Base-by-base conservation (phyloP, 1,284 basidiomycete genomes). In the Ceratobasidium sp. region DNA sequence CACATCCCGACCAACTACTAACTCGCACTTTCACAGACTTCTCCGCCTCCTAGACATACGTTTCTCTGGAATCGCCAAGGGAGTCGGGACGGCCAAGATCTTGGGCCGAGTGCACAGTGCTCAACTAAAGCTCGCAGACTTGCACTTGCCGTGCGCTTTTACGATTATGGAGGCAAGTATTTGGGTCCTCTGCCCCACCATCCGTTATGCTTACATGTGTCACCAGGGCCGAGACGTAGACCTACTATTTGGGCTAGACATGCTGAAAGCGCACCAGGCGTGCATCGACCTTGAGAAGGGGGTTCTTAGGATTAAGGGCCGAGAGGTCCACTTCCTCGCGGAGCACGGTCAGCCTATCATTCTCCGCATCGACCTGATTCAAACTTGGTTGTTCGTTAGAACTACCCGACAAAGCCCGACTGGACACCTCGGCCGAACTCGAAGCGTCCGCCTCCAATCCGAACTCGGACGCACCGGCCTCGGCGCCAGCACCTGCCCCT, bases 191-290 rank as follows among this genome's bases (percentile, higher is more conserved):
- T 16, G 24, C 48, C 39, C 24, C 5, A 31, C 31, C 8, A 31
- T 48, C 16, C 49, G n/a, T 7, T 65, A 24, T 7, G 19, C 9
- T 27, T 68, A 49, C 22, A 41, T 37, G 29, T 54, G 46, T 31
- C 31, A 22, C 22, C 77, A 94, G 91, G 96, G 96, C 29, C 88
- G 90, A 41, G 90, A 92, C 73, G 95, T 98, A 51, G 97, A 99
- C 79, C 88, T 99, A 24, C 86, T 99, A 1, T 93, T 99, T 69
- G 98, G 97, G 4, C 86, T 99, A 22, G 97, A 99, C 85, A 99
- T 99, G 98, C 89, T 99, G 73, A 98, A 97, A 83, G 92, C 96
- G 0, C 95, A 98, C 81, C 96, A 98, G 81, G 96, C 96, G 9
- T 92, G 90, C 79, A 98, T 99, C 80, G 98, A 99, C 82, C 88